Evolutionary conservation across 1,284 basidiomycete species (phyloP).

Genomic region (Afroboletus lepidellus): DNA sequence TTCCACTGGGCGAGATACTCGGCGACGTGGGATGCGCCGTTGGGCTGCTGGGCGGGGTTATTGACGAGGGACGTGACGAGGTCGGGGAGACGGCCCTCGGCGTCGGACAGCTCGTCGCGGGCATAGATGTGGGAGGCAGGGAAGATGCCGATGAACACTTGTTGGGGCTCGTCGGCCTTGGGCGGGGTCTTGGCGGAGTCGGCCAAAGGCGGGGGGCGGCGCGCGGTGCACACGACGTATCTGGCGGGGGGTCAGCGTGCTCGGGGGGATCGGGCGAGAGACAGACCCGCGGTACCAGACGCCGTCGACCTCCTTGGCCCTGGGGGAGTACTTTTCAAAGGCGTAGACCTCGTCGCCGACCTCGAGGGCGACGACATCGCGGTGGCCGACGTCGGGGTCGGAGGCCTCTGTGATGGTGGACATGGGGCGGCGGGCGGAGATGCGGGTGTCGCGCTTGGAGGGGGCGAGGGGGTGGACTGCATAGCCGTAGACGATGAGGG

Average conservation of each 20-base stretch:
- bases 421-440: conserved; percentile 56
- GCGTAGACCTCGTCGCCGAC: conserved; percentile 97
- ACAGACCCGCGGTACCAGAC: conserved; percentile 89
- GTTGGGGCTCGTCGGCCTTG: conserved; percentile 71
- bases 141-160: conserved; percentile 96
- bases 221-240: conserved; percentile 77
- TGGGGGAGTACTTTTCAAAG: conserved; percentile 84
- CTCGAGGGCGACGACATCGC: conserved; percentile 78
- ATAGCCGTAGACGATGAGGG: conserved; percentile 80
- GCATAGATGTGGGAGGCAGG: conserved; percentile 89
- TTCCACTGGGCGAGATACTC: conserved; percentile 45
- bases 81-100: conserved; percentile 80
- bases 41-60: conserved; percentile 35
- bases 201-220: conserved; percentile 61
- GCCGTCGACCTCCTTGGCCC: conserved; percentile 70
- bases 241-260: conserved; percentile 40
- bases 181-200: conserved; percentile 52
- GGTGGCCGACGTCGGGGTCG: conserved; percentile 61
- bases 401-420: conserved; percentile 72
- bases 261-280: conserved; percentile 7
- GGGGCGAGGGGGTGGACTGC: conserved; percentile 76
- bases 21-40: conserved; percentile 38
- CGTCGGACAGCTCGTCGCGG: conserved; percentile 86
- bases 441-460: conserved; percentile 67
- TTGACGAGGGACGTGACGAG: conserved; percentile 51